These are phyloP conservation scores for Clavulina sp. DNA, from an alignment of 768 basidiomycete genomes.

Conservation along the genomic window DNA sequence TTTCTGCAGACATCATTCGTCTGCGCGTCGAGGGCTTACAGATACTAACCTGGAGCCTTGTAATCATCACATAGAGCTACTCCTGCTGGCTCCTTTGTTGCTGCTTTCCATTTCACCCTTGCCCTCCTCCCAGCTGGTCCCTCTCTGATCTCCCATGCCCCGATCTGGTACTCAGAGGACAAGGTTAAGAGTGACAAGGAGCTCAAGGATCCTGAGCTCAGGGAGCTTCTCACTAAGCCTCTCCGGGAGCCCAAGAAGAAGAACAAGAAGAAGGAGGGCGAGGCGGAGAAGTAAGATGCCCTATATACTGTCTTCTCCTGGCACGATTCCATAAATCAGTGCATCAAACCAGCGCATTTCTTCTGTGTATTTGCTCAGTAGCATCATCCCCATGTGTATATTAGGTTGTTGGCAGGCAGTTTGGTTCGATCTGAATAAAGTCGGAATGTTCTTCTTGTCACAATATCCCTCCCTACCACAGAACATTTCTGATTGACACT, in stretches of 20 bases:
- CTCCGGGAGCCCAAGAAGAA: slow-evolving; percentile 83
- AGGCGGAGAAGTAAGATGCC: too few relatives aligned
- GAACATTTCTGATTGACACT: too few relatives aligned
- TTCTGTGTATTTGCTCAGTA: too few relatives aligned
- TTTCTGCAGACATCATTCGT: neutral
- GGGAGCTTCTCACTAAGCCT: slow-evolving; percentile 56
- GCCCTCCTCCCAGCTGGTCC: slow-evolving; percentile 84
- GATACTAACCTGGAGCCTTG: neutral
- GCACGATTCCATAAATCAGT: neutral
- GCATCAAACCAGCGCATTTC: too few relatives aligned
- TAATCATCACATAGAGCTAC: slow-evolving; percentile 46
- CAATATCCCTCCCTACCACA: too few relatives aligned
- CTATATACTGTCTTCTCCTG: neutral
- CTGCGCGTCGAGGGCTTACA: neutral
- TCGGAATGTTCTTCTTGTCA: too few relatives aligned
- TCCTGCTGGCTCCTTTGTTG: slow-evolving; percentile 66
- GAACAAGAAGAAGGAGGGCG: slow-evolving; percentile 57
- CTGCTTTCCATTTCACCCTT: slow-evolving; percentile 95
- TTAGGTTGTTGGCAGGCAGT: neutral
- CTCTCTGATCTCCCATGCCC: slow-evolving; percentile 67
- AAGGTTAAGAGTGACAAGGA: slow-evolving; percentile 80
- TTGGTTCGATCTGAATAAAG: too few relatives aligned
- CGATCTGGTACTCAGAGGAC: slow-evolving; percentile 86
- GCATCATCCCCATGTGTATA: neutral
- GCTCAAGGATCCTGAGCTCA: slow-evolving; percentile 74